Percentiles rank a stretch among this genome's conserved stretches.
phyloP scores from a whole-genome alignment of 805 yeast species.

The Ogataea trehalophila region DNA sequence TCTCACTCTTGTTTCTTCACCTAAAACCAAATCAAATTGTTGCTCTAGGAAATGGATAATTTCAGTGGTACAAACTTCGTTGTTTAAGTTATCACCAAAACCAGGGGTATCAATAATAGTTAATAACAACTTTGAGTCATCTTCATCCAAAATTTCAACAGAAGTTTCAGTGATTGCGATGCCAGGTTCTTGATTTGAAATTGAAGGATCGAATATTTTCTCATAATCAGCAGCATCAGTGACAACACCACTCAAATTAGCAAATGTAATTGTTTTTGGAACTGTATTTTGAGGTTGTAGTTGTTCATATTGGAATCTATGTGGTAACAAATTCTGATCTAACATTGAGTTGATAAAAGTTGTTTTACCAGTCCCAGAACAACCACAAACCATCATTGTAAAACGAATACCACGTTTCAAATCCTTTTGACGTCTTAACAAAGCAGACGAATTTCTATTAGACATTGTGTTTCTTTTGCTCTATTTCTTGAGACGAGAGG shows the following conservation, averaged over 20 bases:
- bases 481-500: background rate
- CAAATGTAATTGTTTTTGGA: constrained; percentile 51
- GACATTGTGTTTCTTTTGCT: constrained; percentile 6
- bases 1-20: constrained; percentile 81
- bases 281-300: constrained; percentile 19
- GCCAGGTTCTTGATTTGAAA: constrained; percentile 67
- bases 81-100: constrained; percentile 55
- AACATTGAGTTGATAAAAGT: constrained; percentile 67
- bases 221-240: constrained; percentile 53
- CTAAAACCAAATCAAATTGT: constrained; percentile 72
- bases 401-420: constrained; percentile 69
- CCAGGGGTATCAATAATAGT: constrained; percentile 59
- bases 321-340: constrained; percentile 57
- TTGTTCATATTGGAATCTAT: constrained; percentile 44
- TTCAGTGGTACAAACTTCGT: constrained; percentile 60
- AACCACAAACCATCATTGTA: constrained; percentile 69
- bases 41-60: constrained; percentile 64
- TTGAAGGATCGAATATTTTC: constrained; percentile 55
- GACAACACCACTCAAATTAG: constrained; percentile 52
- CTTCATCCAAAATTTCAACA: constrained; percentile 59
- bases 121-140: constrained; percentile 48
- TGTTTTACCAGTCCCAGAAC: constrained; percentile 73
- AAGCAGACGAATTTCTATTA: constrained; percentile 23
- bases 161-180: constrained; percentile 66
- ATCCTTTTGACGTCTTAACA: constrained; percentile 53